Base-by-base conservation (phyloP, 805 yeast genomes). In the Diddensiella transvaalensis region DNA sequence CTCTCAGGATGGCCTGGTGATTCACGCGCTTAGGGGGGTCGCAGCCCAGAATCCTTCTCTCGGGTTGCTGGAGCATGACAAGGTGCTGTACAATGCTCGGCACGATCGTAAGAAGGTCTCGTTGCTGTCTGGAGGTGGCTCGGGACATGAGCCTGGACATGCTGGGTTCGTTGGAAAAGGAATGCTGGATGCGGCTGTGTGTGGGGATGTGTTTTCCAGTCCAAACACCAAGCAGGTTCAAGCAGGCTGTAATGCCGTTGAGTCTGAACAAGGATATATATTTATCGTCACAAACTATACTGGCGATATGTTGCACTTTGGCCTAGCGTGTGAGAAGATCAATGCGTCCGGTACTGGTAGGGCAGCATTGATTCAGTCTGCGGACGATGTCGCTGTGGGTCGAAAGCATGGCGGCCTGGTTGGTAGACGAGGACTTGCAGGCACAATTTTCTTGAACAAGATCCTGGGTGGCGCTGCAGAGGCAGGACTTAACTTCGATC, bases 71-170 rank as follows among this genome's bases (percentile, higher is more conserved):
- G 67, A 68, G 23, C 58, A 66, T 42, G 74, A 71, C 51, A 64
- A 70, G 44, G 73, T 72, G 22, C 46, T 72, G 4, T 72, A 57
- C 61, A 62, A 70, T 55, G 64, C 38, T 2, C 6, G 35, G 17
- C 59, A 56, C 48, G 40, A 49, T 47, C 35, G 44, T 43, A 68
- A 73, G 22, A 84, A 86, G 60, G 83, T 89, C 33, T 77, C 87
- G 3, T 60, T 90, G 43, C 70, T 89, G 24, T 82, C 95, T 29
- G 97, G 97, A 51, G 97, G 97, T 47, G 96, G 96, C 22, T 81
- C 90, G 6, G 97, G 97, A 42, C 97, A 89, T 62, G 97, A 89
- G 67, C 97, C 97, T 19, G 74, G 88, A 5, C 96, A 89, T 61
- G 88, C 86, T 13, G 96, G 96, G 0, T 89, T 80, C 64, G 88